Base-by-base conservation (phyloP, 495 filamentous ascomycete genomes). In the Elaphomyces granulatus region DNA sequence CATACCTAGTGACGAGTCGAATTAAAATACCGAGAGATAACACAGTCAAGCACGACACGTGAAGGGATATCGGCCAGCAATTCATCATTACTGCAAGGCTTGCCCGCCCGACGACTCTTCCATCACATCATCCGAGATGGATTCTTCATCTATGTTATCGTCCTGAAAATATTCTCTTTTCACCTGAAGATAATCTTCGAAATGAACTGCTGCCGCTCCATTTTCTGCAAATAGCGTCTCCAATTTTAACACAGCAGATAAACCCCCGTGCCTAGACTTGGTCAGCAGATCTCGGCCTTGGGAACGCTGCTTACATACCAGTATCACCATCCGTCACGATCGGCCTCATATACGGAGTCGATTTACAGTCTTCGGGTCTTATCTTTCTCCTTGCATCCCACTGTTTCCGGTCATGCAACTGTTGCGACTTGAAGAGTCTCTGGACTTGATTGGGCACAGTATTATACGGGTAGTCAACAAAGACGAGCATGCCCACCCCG, bases 191-290 rank as follows among this genome's bases (percentile, higher is more conserved):
- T 98, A 92, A 51, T 98, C 90, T 58, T 98, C 90, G 50, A 98
- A 92, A 56, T 98, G 90, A 1, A 98, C 92, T 7, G 81, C 90
- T 2, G 90, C 90, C 0, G 92, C 90, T 32, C 90, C 90, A 48
- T 93, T 92, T 60, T 98, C 90, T n/a, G 92, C 90, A 49, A 98
- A 98, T 9, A 98, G 75, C 62, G 96, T 98, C 18, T 90, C 87
- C 15, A 98, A 75, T 67, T 98, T 98, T 52, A 95, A 69, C 4
- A 98, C 90, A 2, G 90, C 81, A 4, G 83, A 84, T 31, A 96
- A 61, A 8, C 90, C 90, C 20, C 90, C 90, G 56, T 86, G 81
- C 30, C n/a, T n/a, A n/a, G n/a, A n/a, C n/a, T n/a, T n/a, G n/a
- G n/a, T n/a, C 66, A 64, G 36, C 28, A 23, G 18, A 18, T 14